These are phyloP conservation scores for Powellomyces hirtus DNA, from an alignment of 192 early-diverging fungal species.

Conservation along the genomic window DNA sequence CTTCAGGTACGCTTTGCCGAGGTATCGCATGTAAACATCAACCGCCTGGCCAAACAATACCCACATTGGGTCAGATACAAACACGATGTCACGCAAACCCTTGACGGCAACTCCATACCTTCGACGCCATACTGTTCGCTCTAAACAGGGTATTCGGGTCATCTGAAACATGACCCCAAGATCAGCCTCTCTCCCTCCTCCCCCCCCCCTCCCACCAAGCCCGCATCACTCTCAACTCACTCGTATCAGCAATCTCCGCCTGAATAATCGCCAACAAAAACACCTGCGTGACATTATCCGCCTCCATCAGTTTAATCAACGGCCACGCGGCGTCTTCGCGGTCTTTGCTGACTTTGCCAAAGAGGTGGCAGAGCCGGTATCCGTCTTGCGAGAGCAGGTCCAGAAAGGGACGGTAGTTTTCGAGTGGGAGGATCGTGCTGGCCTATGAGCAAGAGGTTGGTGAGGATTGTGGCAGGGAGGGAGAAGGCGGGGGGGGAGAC, in stretches of 20 bases:
- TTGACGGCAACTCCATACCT: too few relatives aligned
- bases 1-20: slow-evolving; percentile 21
- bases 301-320: slow-evolving; percentile 18
- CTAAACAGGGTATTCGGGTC: slow-evolving; percentile 25
- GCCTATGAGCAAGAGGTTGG: slow-evolving; percentile 3
- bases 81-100: background rate
- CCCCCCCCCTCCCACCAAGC: too few relatives aligned
- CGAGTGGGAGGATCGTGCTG: slow-evolving; percentile 18
- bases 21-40: slow-evolving; percentile 30
- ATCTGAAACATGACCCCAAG: too few relatives aligned
- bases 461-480: background rate
- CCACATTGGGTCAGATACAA: background rate
- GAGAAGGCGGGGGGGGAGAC: too few relatives aligned
- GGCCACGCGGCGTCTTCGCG: slow-evolving; percentile 31
- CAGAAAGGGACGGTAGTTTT: slow-evolving; percentile 16
- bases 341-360: slow-evolving; percentile 33
- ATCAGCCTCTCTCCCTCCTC: too few relatives aligned
- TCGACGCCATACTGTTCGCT: slow-evolving; percentile 33
- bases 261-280: slow-evolving; percentile 10
- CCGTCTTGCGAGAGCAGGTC: slow-evolving; percentile 12
- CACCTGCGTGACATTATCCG: background rate
- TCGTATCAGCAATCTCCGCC: slow-evolving; percentile 25
- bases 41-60: slow-evolving; percentile 20
- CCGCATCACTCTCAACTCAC: too few relatives aligned
- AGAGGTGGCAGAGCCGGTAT: slow-evolving; percentile 10